Percentiles rank a stretch among this genome's conserved stretches.
Conservation (phyloP, 75 land plant genomes). For the Adiantum capillusveneris region DNA sequence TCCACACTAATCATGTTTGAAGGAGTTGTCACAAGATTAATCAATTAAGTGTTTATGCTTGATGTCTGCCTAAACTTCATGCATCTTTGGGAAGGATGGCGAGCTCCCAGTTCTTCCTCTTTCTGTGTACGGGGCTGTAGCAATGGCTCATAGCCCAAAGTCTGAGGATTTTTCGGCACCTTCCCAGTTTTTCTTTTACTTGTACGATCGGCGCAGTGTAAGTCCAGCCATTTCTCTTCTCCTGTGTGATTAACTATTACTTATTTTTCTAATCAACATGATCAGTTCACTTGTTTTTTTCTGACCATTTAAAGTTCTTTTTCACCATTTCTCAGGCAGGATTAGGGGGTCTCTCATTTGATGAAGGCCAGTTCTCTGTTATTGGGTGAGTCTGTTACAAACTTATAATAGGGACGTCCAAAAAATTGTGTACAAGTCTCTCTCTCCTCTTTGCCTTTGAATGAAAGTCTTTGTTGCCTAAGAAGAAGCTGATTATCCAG, state of each 20-base stretch:
- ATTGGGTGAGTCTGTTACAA: slow-evolving; percentile 53
- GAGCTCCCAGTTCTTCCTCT: slow-evolving; percentile 91
- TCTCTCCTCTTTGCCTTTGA: too few species aligned
- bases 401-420: too few species aligned
- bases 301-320: background rate
- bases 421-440: too few species aligned
- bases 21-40: too few species aligned
- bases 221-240: slow-evolving; percentile 10
- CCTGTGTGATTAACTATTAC: background rate
- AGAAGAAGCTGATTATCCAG: too few species aligned
- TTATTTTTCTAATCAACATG: too few species aligned
- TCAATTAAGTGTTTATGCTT: too few species aligned
- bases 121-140: slow-evolving; percentile 96
- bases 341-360: slow-evolving; percentile 87
- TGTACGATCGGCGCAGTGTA: slow-evolving; percentile 85
- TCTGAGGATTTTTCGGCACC: slow-evolving; percentile 88
- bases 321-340: slow-evolving; percentile 50
- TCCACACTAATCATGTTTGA: too few species aligned
- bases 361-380: slow-evolving; percentile 96
- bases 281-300: too few species aligned
- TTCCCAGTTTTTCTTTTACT: slow-evolving; percentile 86
- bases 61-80: too few species aligned
- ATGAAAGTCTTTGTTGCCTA: too few species aligned
- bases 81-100: slow-evolving; percentile 53
- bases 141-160: slow-evolving; percentile 80